Percentiles rank a stretch among this genome's conserved stretches.
Conservation (phyloP, 2,329 filamentous ascomycete species). For the Hymenoscyphus fructigenus region DNA sequence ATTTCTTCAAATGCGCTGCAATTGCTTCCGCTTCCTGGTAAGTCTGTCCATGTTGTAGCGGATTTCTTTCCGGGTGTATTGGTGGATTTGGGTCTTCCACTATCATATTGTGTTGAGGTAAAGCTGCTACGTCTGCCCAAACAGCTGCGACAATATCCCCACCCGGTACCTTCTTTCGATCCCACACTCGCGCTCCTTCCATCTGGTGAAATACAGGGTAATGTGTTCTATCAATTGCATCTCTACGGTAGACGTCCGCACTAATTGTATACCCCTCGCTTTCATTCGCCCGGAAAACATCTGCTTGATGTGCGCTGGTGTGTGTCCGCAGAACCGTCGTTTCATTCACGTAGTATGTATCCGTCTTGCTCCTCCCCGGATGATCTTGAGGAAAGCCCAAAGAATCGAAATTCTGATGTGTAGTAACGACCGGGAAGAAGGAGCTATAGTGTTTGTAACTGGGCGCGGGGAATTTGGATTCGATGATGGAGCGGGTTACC, state of each 20-base stretch:
- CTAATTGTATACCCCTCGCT: conserved; percentile 84
- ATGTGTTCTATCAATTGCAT: conserved; percentile 92
- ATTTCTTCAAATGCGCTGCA: conserved; percentile 81
- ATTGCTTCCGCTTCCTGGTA: conserved; percentile 79
- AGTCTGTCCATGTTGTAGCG: conserved; percentile 69
- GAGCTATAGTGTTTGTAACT: conserved; percentile 75
- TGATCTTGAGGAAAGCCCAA: conserved; percentile 87
- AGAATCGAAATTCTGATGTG: conserved; percentile 93
- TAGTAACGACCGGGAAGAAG: conserved; percentile 80
- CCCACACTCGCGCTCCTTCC: conserved; percentile 92
- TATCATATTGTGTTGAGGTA: conserved; percentile 71
- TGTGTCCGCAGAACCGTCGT: conserved; percentile 85
- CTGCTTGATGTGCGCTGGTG: conserved; percentile 88
- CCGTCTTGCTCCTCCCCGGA: conserved; percentile 79
- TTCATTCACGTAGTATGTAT: conserved; percentile 94
- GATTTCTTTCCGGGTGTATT: conserved; percentile 76
- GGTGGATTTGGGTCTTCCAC: conserved; percentile 84
- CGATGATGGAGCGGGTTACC: conserved; percentile 89
- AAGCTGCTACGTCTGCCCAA: conserved; percentile 64
- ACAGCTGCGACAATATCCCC: conserved; percentile 65
- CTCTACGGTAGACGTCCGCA: conserved; percentile 91
- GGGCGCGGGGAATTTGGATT: conserved; percentile 76
- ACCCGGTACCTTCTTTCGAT: conserved; percentile 59
- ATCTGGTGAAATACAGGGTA: conserved; percentile 99
- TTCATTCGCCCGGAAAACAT: conserved; percentile 71